Conservation (phyloP, 208 protist species). For the Naegleria lovaniensis region DNA sequence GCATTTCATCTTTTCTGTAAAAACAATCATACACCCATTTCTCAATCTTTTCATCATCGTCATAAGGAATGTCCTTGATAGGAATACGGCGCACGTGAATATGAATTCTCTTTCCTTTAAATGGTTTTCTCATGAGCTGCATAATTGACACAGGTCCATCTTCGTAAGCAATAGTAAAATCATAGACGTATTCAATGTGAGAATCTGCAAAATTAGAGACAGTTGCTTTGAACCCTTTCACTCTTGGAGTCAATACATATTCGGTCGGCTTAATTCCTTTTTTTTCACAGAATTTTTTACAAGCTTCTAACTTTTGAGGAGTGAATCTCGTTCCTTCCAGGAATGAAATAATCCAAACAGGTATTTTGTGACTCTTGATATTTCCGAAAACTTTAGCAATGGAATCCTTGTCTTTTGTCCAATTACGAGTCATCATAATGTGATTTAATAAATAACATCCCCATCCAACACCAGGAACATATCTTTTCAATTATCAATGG, state of each 20-base stretch:
- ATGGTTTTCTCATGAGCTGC: background rate
- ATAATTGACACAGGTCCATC: background rate
- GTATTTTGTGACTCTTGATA: background rate
- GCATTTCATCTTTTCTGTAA: background rate
- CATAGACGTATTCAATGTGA: background rate
- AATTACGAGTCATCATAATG: background rate
- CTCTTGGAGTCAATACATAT: background rate
- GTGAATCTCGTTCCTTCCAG: constrained; percentile 20
- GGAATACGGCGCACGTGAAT: background rate
- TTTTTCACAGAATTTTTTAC: background rate
- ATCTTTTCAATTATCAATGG: background rate
- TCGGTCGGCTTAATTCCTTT: background rate
- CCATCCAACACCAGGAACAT: constrained; percentile 2
- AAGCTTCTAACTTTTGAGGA: background rate
- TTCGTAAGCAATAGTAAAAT: constrained; percentile 16
- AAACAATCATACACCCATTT: constrained; percentile 8
- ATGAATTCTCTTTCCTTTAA: background rate
- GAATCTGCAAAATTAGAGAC: background rate
- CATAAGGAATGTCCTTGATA: background rate
- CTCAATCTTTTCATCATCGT: background rate
- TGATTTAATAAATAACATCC: background rate
- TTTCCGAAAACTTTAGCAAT: background rate
- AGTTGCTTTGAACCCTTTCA: background rate
- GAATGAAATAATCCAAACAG: background rate
- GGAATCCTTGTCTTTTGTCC: background rate